Conservation (phyloP, 148 eudicot genomes). For the Rhododendron griersonianum region DNA sequence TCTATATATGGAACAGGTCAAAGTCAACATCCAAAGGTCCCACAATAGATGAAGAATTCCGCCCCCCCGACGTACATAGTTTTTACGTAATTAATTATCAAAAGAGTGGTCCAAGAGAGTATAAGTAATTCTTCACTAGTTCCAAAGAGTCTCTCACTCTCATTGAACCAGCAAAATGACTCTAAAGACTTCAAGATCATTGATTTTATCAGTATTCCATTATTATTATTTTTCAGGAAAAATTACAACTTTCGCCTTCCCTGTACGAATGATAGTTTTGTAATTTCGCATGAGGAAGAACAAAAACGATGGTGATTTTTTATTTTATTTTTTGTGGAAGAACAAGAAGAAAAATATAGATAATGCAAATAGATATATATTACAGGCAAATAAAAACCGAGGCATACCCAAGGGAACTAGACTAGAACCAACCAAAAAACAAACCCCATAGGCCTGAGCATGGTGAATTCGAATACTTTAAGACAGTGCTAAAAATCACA, state of each 20-base stretch:
- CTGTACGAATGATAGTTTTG: neutral
- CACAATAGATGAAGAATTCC: neutral
- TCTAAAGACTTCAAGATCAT: neutral
- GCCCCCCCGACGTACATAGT: neutral
- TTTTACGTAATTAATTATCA: neutral
- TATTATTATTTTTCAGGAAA: too few species aligned
- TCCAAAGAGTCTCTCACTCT: neutral
- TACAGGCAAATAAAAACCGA: too few species aligned
- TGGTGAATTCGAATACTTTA: too few species aligned
- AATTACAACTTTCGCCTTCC: too few species aligned
- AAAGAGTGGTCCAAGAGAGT: neutral
- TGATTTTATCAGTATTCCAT: too few species aligned
- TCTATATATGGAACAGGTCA: neutral
- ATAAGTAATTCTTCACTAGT: neutral
- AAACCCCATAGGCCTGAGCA: too few species aligned
- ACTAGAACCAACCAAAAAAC: too few species aligned
- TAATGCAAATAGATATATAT: too few species aligned
- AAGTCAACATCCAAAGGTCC: neutral
- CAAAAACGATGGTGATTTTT: neutral
- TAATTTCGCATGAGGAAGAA: neutral
- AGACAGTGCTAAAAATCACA: too few species aligned
- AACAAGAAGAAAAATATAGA: too few species aligned
- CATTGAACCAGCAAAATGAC: neutral
- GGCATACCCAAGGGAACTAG: too few species aligned
- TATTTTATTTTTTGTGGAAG: too few species aligned